Evolutionary conservation across 2,329 filamentous ascomycete species (phyloP).

Genomic region (Aspergillus sp.): DNA sequence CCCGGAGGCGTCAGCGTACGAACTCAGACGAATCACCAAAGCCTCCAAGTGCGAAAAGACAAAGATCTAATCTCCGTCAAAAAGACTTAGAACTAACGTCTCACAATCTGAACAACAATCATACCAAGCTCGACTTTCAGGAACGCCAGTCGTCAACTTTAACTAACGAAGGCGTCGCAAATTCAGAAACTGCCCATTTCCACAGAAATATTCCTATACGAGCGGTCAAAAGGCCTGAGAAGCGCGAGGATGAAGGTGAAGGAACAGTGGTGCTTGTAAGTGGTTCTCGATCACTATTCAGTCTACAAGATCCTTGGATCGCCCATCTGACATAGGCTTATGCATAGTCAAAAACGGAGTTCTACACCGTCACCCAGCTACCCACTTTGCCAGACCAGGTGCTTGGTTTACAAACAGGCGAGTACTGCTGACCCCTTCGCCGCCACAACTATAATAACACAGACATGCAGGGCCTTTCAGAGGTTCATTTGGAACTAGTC

Average conservation of each 20-base stretch:
- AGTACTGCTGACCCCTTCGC: slow-evolving; percentile 29
- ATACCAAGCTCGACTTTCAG: slow-evolving; percentile 19
- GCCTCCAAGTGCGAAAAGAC: slow-evolving; percentile 49
- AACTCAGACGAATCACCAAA: slow-evolving; percentile 49
- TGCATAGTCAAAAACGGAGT: slow-evolving; percentile 73
- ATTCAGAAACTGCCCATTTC: slow-evolving; percentile 20
- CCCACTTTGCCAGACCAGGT: slow-evolving; percentile 79
- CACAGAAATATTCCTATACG: slow-evolving; percentile 41
- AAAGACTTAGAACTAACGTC: slow-evolving; percentile 34
- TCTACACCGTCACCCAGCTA: slow-evolving; percentile 82
- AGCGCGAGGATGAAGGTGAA: slow-evolving; percentile 31
- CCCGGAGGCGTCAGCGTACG: slow-evolving; percentile 43
- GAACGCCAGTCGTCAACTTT: slow-evolving; percentile 16
- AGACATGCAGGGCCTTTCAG: slow-evolving; percentile 59
- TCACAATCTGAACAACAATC: slow-evolving; percentile 21
- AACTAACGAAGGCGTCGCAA: slow-evolving; percentile 15
- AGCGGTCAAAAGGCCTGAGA: slow-evolving; percentile 40
- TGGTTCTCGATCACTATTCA: slow-evolving; percentile 7
- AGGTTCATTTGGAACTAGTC: slow-evolving; percentile 64
- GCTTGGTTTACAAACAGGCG: slow-evolving; percentile 66
- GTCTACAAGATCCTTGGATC: neutral
- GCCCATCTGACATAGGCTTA: slow-evolving; percentile 12
- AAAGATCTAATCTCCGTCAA: slow-evolving; percentile 46
- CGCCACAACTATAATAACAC: slow-evolving; percentile 17
- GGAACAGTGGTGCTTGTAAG: slow-evolving; percentile 41